Evolutionary conservation across 768 basidiomycete species (phyloP).

Genomic region (Collybia mongolica): DNA sequence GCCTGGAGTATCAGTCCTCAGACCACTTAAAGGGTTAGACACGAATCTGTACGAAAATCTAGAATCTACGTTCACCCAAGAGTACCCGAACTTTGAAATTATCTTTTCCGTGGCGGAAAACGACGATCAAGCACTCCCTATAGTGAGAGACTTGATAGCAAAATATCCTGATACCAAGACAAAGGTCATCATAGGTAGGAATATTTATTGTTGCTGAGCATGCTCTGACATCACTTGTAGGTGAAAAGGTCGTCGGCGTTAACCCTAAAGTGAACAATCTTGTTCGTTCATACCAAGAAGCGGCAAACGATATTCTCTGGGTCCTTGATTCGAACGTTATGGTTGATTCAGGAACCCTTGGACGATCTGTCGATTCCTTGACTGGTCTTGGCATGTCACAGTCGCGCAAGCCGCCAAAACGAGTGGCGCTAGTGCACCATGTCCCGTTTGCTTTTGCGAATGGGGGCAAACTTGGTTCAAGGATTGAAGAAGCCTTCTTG

Average conservation of each 20-base stretch:
- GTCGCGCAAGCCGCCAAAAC: slow-evolving; percentile 22
- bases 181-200: slow-evolving; percentile 73
- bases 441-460: slow-evolving; percentile 85
- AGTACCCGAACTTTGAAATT: slow-evolving; percentile 91
- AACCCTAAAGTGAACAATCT: slow-evolving; percentile 99
- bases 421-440: slow-evolving; percentile 90
- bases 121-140: slow-evolving; percentile 81
- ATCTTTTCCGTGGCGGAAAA: slow-evolving; percentile 90
- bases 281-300: slow-evolving; percentile 76
- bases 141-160: slow-evolving; percentile 73
- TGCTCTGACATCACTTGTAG: slow-evolving; percentile 33
- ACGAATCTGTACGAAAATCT: slow-evolving; percentile 95
- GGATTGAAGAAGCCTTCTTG: slow-evolving; percentile 90
- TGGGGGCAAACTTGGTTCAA: slow-evolving; percentile 71
- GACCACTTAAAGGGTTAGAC: slow-evolving; percentile 94
- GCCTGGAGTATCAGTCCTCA: slow-evolving; percentile 91
- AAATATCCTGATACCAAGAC: slow-evolving; percentile 79
- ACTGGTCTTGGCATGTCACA: slow-evolving; percentile 29
- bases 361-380: slow-evolving; percentile 82
- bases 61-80: slow-evolving; percentile 88
- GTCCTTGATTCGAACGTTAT: slow-evolving; percentile 95
- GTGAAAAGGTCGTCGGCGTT: slow-evolving; percentile 81
- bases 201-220: neutral
- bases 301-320: slow-evolving; percentile 90
- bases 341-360: slow-evolving; percentile 74